Base-by-base conservation (phyloP, 441 rosid genomes). In the Dalechampia spathulata region DNA sequence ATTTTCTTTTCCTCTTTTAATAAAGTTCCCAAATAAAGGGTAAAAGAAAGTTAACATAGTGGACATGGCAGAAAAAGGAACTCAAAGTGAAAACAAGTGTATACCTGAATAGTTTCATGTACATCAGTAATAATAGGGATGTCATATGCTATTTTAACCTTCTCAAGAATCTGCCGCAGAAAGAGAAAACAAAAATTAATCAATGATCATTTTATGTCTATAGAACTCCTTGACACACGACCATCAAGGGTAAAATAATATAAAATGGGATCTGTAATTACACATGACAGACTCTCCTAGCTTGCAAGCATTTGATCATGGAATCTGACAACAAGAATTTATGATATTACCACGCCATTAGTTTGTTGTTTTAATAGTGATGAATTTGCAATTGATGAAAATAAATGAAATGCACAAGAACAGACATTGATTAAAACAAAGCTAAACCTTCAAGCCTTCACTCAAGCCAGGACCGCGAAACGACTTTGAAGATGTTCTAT, bases 401-500 rank as follows among this genome's bases (percentile, higher is more conserved):
- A n/a, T n/a, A n/a, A n/a, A n/a, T 27, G 36, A n/a, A 49, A 49
- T n/a, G 14, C 6, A 4, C 9, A n/a, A 39, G 9, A 39, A 39
- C 43, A n/a, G 4, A 34, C 6, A 39, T 15, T 39, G n/a, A 39
- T 39, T 1, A 41, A 15, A 41, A 14, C 11, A 40, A 6, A 34
- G 19, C 7, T 36, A 68, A 23, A 90, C 97, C 89, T 87, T 83
- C 62, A 90, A 73, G 66, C 97, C 97, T 72, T 90, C 83, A 49
- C 12, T 75, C 85, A 90, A 66, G 73, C 96, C 94, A 1, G 97
- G 94, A 55, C 96, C 97, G 1, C 97, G 89, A 65, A 87, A 90
- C 10, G 96, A 90, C 70, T 85, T 83, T 0, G 87, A 85, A 49
- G 97, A 90, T 21, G 96, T 87, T 62, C 96, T 63, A 59, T 87